Conservation (phyloP, 1,139 yeast species). For the Debaryomyces fabryi region DNA sequence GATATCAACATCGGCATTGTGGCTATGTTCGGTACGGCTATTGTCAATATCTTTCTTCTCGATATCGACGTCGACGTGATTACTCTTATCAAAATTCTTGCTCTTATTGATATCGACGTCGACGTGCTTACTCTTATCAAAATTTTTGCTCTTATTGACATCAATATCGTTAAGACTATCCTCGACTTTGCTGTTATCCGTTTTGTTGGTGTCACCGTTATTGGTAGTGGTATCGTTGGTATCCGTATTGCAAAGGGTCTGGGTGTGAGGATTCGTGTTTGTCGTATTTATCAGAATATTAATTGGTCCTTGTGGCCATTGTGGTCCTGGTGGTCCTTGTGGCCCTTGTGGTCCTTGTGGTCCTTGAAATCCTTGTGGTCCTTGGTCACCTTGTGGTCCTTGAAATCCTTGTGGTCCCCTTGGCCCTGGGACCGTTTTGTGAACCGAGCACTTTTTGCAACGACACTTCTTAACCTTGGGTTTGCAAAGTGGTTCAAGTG, state of each 20-base stretch:
- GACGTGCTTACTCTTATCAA: too few relatives aligned
- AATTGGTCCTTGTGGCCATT: not conserved
- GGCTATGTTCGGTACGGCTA: too few relatives aligned
- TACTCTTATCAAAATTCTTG: not conserved
- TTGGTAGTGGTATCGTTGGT: not conserved
- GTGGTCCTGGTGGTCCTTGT: not conserved
- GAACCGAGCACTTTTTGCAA: not conserved
- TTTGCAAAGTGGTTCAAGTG: not conserved
- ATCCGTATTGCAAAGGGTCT: not conserved
- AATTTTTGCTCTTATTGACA: too few relatives aligned
- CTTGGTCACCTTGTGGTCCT: too few relatives aligned
- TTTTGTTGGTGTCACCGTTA: not conserved
- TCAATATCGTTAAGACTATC: too few relatives aligned
- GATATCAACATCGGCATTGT: too few relatives aligned
- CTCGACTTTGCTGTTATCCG: too few relatives aligned
- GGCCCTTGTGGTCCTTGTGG: too few relatives aligned
- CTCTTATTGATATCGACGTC: not conserved
- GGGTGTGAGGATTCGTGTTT: not conserved
- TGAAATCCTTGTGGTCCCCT: not conserved
- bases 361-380: too few relatives aligned
- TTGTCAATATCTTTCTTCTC: too few relatives aligned
- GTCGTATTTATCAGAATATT: not conserved
- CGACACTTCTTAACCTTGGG: not conserved
- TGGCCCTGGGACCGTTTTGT: not conserved
- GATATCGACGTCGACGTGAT: too few relatives aligned